Percentiles rank a stretch among this genome's conserved stretches.
Conservation (phyloP, 257 asterid genomes). For the Nicotiana benthamiana region DNA sequence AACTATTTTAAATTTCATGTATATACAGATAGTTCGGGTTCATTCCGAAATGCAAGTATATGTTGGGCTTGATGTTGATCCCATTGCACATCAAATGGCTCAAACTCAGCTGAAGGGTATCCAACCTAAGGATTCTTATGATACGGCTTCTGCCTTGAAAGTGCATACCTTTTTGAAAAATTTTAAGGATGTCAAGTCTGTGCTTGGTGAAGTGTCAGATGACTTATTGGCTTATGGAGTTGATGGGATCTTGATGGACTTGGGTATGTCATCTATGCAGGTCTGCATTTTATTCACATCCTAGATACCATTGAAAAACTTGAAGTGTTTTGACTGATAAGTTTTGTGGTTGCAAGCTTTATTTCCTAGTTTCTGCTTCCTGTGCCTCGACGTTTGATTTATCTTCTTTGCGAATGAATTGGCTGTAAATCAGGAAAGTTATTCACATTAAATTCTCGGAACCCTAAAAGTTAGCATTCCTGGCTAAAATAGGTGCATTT, state of each 20-base stretch:
- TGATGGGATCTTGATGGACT: conserved; percentile 85
- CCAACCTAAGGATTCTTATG: conserved; percentile 24
- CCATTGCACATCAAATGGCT: conserved; percentile 74
- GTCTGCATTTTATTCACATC: conserved; percentile 21
- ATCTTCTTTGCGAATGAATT: background rate
- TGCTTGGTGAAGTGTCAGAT: conserved; percentile 46
- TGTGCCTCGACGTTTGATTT: no score
- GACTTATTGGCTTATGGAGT: conserved; percentile 37
- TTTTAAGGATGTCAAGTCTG: conserved; percentile 45
- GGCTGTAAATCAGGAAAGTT: background rate
- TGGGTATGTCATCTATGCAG: conserved; percentile 99
- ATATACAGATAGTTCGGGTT: conserved; percentile 69
- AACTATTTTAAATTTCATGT: background rate
- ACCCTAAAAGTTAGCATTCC: background rate
- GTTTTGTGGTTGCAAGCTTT: no score
- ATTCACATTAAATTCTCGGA: background rate
- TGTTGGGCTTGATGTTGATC: conserved; percentile 88
- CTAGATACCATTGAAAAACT: background rate
- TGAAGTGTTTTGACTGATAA: background rate
- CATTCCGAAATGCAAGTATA: conserved; percentile 82
- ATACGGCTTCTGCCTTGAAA: conserved; percentile 27
- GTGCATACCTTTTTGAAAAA: conserved; percentile 62
- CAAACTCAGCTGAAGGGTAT: conserved; percentile 35
- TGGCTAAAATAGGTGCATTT: background rate
- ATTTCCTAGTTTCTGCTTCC: no score